A percentile compares a stretch with the other conserved stretches of the same genome.
Evolutionary conservation across 352 stramenopile species (phyloP).

Genomic region (Hyaloperonospora arabidopsidis): DNA sequence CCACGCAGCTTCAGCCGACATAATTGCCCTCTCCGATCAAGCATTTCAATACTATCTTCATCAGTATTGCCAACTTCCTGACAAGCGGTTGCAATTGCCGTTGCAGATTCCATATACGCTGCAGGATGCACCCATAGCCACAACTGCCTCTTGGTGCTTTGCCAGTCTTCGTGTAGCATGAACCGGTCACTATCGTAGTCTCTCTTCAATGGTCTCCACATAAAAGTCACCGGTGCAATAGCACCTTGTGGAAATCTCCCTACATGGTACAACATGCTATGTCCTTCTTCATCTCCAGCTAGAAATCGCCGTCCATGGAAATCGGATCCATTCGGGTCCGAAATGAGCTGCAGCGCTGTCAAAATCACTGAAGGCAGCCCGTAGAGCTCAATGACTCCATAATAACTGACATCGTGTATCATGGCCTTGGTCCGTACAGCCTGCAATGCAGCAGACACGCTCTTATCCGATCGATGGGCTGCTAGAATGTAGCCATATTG

Average conservation of each 20-base stretch:
- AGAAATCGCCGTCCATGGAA: conserved; percentile 55
- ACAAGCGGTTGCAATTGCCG: conserved; percentile 47
- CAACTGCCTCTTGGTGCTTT: conserved; percentile 49
- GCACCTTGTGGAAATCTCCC: conserved; percentile 48
- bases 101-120: conserved; percentile 64
- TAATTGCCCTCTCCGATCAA: conserved; percentile 59
- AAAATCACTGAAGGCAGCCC: conserved; percentile 50
- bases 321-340: conserved; percentile 51
- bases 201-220: conserved; percentile 49
- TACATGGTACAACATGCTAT: conserved; percentile 45
- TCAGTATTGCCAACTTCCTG: conserved; percentile 34
- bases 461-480: conserved; percentile 46
- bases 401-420: conserved; percentile 59
- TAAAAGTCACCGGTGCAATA: conserved; percentile 65
- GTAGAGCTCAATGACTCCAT: conserved; percentile 59
- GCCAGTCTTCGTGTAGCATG: conserved; percentile 33
- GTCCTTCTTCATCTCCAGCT: conserved; percentile 42
- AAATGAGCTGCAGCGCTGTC: conserved; percentile 53
- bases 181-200: conserved; percentile 28
- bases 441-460: conserved; percentile 52
- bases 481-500: conserved; percentile 46
- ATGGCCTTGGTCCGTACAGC: conserved; percentile 42
- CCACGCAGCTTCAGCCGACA: conserved; percentile 60
- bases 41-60: conserved; percentile 47
- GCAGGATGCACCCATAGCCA: conserved; percentile 78